These are phyloP conservation scores for Austropuccinia psidii DNA, from an alignment of 1,284 basidiomycete species.

Conservation along the genomic window DNA sequence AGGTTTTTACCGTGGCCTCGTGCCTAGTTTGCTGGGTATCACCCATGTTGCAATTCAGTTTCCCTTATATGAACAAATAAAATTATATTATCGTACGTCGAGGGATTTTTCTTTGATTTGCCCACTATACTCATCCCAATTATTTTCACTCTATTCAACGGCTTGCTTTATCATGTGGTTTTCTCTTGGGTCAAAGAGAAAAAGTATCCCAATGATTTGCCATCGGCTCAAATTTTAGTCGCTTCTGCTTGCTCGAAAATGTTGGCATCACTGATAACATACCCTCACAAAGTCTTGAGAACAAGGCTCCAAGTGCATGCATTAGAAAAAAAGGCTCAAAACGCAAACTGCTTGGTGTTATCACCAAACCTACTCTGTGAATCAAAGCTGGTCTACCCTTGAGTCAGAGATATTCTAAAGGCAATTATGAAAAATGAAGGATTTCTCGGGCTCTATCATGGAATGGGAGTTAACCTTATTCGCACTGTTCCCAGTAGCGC, in stretches of 20 bases:
- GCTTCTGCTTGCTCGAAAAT: slow-evolving; percentile 87
- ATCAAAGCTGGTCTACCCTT: slow-evolving; percentile 46
- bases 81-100: slow-evolving; percentile 67
- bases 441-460: slow-evolving; percentile 77
- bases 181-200: slow-evolving; percentile 44
- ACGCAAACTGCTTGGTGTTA: slow-evolving; percentile 29
- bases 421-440: slow-evolving; percentile 71
- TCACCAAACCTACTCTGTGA: no score
- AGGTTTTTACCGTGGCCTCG: slow-evolving; percentile 83
- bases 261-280: slow-evolving; percentile 84
- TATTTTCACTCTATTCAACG: no score
- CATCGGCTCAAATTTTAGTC: slow-evolving; percentile 63
- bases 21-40: slow-evolving; percentile 82
- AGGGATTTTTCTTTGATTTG: no score
- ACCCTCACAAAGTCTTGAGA: slow-evolving; percentile 90
- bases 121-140: no score
- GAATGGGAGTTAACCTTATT: slow-evolving; percentile 78
- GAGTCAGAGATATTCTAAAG: slow-evolving; percentile 63
- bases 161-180: no score
- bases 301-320: slow-evolving; percentile 80
- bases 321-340: slow-evolving; percentile 40
- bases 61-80: slow-evolving; percentile 86
- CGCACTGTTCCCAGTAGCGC: slow-evolving; percentile 89
- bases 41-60: slow-evolving; percentile 90
- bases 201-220: slow-evolving; percentile 55